Conservation (phyloP, 2,329 filamentous ascomycete species). For the Penicillium sp. region DNA sequence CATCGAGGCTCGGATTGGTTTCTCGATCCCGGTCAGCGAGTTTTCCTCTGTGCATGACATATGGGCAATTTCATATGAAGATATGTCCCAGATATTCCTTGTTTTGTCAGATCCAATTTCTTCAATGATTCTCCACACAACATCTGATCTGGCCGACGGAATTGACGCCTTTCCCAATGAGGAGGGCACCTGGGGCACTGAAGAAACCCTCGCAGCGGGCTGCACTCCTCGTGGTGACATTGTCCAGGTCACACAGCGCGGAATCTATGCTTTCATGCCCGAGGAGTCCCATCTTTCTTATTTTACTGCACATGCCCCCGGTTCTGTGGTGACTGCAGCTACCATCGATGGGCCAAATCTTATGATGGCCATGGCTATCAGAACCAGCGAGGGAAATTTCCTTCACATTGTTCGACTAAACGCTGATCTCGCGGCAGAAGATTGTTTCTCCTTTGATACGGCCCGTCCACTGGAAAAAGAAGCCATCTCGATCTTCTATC, state of each 20-base stretch:
- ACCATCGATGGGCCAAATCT: conserved; percentile 30
- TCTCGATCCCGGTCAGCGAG: conserved; percentile 43
- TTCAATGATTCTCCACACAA: conserved; percentile 41
- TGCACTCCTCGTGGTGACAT: conserved; percentile 37
- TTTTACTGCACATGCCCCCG: conserved; percentile 24
- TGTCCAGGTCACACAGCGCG: conserved; percentile 46
- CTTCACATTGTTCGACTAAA: conserved; percentile 32
- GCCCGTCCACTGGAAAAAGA: conserved; percentile 33
- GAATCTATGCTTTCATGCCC: conserved; percentile 35
- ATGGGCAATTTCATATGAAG: conserved; percentile 45
- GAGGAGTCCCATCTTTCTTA: conserved; percentile 22
- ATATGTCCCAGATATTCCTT: conserved; percentile 37
- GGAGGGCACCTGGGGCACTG: conserved; percentile 42
- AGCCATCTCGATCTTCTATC: conserved; percentile 39
- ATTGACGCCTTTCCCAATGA: conserved; percentile 41
- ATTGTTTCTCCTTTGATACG: conserved; percentile 22
- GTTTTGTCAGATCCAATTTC: conserved; percentile 46
- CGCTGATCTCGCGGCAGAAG: conserved; percentile 10
- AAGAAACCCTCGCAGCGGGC: conserved; percentile 48
- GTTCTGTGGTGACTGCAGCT: conserved; percentile 33
- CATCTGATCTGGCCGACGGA: conserved; percentile 40
- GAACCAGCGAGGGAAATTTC: conserved; percentile 25
- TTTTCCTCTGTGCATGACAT: conserved; percentile 43
- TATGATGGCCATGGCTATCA: conserved; percentile 31
- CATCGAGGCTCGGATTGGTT: conserved; percentile 66